Evolutionary conservation across 768 basidiomycete genomes (phyloP), one percentile per base, ranked within the genome.

Genomic region (Tulasnella sp.): DNA sequence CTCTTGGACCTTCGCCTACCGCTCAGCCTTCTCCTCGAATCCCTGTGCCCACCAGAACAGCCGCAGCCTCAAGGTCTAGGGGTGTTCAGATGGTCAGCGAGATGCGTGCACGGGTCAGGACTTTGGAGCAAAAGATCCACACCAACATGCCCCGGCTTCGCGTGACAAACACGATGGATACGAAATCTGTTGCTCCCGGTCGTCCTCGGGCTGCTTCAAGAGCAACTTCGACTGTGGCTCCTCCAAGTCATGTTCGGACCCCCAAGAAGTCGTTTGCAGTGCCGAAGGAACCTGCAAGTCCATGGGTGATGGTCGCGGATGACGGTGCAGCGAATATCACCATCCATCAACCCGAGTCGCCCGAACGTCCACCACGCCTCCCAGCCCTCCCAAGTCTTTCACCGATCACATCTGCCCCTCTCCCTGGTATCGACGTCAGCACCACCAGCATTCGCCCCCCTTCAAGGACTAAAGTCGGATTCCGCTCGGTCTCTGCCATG

Each of bases 31-130:
- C 80, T 29, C 77, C 81, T 19, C 82, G 81, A 79, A 14, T 45
- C 79, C 85, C 40, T 84, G 83, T 76, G 14, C 64, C 75, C 12
- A 29, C 37, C 31, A 12, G 29, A 34, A 34, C 58, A 34, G 22
- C 42, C 6, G 40, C 29, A 3, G 83, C 88, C 15, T 87, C 91
- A 4, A 91, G 86, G 84, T 93, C 88, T 82, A 91, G 90, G 81
- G 93, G 93, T 36, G 92, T 94, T 3, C 93, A 95, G 81, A 95
- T 96, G 94, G 93, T 94, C 6, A 91, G 92, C 31, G 94, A 95
- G 81, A 93, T 96, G 91, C 89, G 94, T 54, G 93, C 92, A 49
- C 87, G 91, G 72, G 93, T 95, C 38, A 89, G 86, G 81, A 91
- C 90, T 79, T 83, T 95, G 49, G 92, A 94, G 80, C 92, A 93